phyloP scores from a whole-genome alignment of 2,329 filamentous ascomycete species.

The Herpomyces periplanetae region DNA sequence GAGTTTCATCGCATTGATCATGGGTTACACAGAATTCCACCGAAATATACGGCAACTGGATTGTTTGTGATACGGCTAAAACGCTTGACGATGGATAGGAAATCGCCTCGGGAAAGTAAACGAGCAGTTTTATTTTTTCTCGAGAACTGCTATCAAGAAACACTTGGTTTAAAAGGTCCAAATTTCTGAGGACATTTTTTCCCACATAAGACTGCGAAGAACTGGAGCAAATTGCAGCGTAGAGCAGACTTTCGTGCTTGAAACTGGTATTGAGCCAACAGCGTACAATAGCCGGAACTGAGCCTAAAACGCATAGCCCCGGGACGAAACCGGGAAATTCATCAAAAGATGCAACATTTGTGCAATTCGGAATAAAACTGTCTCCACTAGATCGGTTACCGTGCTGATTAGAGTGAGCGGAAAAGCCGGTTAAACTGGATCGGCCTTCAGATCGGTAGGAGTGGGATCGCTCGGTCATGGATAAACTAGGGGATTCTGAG shows the following conservation, averaged over 20 bases:
- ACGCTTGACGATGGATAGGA: conserved; percentile 34
- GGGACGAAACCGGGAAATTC: conserved; percentile 37
- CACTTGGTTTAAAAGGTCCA: conserved; percentile 26
- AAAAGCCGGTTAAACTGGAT: conserved; percentile 68
- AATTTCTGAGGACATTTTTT: conserved; percentile 26
- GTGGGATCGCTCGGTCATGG: conserved; percentile 59
- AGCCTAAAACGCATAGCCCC: conserved; percentile 44
- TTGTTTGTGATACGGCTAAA: conserved; percentile 27
- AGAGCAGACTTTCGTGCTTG: conserved; percentile 52
- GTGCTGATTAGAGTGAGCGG: conserved; percentile 32
- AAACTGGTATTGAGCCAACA: conserved; percentile 81
- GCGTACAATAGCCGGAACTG: conserved; percentile 66
- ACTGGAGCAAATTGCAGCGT: conserved; percentile 66
- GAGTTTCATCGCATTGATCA: conserved; percentile 12
- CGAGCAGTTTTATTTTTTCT: conserved; percentile 28
- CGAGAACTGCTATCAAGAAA: conserved; percentile 21
- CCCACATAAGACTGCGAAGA: conserved; percentile 61
- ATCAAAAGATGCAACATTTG: conserved; percentile 25
- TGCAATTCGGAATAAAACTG: conserved; percentile 21
- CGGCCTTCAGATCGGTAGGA: conserved; percentile 88
- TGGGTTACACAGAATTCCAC: conserved; percentile 37
- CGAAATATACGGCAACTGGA: conserved; percentile 41
- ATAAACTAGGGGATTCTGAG: conserved; percentile 31
- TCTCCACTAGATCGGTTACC: conserved; percentile 66
- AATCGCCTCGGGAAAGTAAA: conserved; percentile 69